These are phyloP conservation scores for Silene conica DNA, from an alignment of 148 eudicot species.

Conservation along the genomic window DNA sequence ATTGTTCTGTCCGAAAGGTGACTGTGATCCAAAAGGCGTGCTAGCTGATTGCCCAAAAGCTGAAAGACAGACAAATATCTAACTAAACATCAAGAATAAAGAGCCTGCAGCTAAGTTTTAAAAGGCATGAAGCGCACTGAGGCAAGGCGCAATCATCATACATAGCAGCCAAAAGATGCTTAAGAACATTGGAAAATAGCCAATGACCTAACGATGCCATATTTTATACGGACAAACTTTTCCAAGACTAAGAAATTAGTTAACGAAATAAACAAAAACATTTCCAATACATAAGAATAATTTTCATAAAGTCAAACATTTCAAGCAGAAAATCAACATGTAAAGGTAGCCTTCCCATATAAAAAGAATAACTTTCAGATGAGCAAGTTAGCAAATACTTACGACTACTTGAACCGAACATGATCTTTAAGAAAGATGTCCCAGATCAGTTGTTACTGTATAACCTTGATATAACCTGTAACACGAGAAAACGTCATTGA, in stretches of 20 bases:
- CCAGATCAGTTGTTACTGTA: constrained; percentile 6
- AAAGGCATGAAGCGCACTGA: too few species aligned
- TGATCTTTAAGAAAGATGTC: constrained; percentile 20
- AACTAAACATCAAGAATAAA: background rate
- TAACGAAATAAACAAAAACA: background rate
- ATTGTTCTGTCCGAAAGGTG: constrained; percentile 80
- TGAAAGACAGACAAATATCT: constrained; percentile 25
- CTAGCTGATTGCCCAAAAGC: constrained; percentile 91
- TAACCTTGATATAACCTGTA: constrained; percentile 23
- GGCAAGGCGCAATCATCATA: too few species aligned
- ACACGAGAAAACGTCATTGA: constrained; percentile 5
- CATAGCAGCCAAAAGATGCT: background rate
- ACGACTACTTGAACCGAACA: constrained; percentile 52
- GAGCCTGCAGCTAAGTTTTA: too few species aligned
- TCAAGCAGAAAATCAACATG: background rate
- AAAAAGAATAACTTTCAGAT: constrained; percentile 3
- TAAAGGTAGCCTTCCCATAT: too few species aligned
- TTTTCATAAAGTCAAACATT: background rate
- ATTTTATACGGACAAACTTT: background rate
- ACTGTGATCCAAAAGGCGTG: constrained; percentile 76
- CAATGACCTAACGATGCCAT: background rate
- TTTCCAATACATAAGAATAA: background rate
- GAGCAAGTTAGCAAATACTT: constrained; percentile 21
- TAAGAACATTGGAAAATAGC: background rate
- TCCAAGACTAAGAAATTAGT: background rate